Percentiles rank a stretch among this genome's conserved stretches.
These are phyloP conservation scores for Sordariomycetes sp. DNA, from an alignment of 2,329 filamentous ascomycete genomes.

Conservation along the genomic window DNA sequence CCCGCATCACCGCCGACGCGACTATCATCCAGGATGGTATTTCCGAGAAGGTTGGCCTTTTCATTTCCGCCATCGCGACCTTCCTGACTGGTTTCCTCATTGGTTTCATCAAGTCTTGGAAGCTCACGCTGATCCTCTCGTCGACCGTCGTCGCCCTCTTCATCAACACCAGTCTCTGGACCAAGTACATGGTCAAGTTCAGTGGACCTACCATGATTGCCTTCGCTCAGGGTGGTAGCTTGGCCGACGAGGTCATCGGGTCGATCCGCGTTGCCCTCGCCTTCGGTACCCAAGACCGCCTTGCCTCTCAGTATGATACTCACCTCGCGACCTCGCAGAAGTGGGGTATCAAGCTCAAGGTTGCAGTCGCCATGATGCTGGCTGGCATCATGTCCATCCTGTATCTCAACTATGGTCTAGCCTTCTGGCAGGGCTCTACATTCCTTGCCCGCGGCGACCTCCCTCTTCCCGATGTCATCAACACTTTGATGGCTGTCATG, in stretches of 20 bases:
- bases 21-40: slow-evolving; percentile 92
- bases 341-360: slow-evolving; percentile 64
- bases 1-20: slow-evolving; percentile 87
- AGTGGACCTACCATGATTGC: slow-evolving; percentile 70
- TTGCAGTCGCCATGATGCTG: slow-evolving; percentile 65
- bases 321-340: slow-evolving; percentile 40
- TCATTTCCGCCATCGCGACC: slow-evolving; percentile 65
- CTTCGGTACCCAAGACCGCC: slow-evolving; percentile 85
- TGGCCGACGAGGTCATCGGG: slow-evolving; percentile 58
- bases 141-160: slow-evolving; percentile 67
- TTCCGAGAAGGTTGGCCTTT: slow-evolving; percentile 78
- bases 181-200: slow-evolving; percentile 68
- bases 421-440: slow-evolving; percentile 78
- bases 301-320: slow-evolving; percentile 76
- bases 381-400: slow-evolving; percentile 75
- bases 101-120: slow-evolving; percentile 87
- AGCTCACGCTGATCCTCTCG: slow-evolving; percentile 77
- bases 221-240: slow-evolving; percentile 75
- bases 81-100: slow-evolving; percentile 88
- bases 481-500: slow-evolving; percentile 82
- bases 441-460: slow-evolving; percentile 40
- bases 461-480: slow-evolving; percentile 63
- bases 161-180: slow-evolving; percentile 66
- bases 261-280: slow-evolving; percentile 88
- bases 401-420: slow-evolving; percentile 79